These are phyloP conservation scores for Hypoxylon intermedium DNA, from an alignment of 495 filamentous ascomycete genomes.

Conservation along the genomic window DNA sequence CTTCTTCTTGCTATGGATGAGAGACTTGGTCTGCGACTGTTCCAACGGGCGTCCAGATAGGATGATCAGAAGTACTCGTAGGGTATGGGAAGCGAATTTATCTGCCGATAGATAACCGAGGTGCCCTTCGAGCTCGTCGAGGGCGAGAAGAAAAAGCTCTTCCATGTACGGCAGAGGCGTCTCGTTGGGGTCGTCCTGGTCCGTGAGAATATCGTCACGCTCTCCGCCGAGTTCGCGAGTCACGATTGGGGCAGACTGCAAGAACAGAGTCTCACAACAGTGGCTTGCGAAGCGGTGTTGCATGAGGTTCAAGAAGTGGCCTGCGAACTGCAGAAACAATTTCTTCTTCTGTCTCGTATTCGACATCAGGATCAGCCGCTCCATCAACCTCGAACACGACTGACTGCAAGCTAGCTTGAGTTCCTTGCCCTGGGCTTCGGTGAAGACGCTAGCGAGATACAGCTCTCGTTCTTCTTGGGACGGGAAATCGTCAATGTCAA, in stretches of 20 bases:
- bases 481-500: conserved; percentile 85
- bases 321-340: conserved; percentile 80
- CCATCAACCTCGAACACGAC: conserved; percentile 91
- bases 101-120: conserved; percentile 86
- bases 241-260: conserved; percentile 78
- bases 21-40: conserved; percentile 65
- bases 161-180: conserved; percentile 68
- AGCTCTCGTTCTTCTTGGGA: conserved; percentile 76
- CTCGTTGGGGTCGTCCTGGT: conserved; percentile 53
- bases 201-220: conserved; percentile 45
- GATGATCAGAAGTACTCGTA: conserved; percentile 83
- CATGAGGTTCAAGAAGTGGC: conserved; percentile 87
- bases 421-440: conserved; percentile 88
- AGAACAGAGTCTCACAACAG: conserved; percentile 93
- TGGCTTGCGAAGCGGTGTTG: conserved; percentile 96
- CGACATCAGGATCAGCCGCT: conserved; percentile 84
- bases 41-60: conserved; percentile 82
- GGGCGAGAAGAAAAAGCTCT: conserved; percentile 78
- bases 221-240: conserved; percentile 69
- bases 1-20: conserved; percentile 88
- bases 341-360: conserved; percentile 80
- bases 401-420: conserved; percentile 95
- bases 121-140: conserved; percentile 83
- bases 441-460: conserved; percentile 85
- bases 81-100: conserved; percentile 86